Evolutionary conservation across 352 stramenopile species (phyloP).

Genomic region (Aphanomyces stellatus): DNA sequence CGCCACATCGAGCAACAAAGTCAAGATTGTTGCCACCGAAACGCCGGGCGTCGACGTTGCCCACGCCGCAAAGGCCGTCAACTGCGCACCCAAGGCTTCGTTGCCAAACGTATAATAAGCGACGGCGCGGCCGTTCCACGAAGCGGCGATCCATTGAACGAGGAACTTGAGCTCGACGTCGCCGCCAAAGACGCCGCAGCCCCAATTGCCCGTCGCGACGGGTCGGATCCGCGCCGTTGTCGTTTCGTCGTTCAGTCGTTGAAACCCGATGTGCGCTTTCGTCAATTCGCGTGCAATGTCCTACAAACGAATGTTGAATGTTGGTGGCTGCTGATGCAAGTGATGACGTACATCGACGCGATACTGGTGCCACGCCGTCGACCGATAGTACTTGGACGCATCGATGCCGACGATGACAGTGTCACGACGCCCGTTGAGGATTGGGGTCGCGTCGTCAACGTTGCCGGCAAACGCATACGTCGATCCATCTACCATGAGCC

Average conservation of each 20-base stretch:
- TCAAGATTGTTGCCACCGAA: background rate
- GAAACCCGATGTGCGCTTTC: constrained; percentile 61
- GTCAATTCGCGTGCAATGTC: constrained; percentile 56
- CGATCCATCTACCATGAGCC: constrained; percentile 25
- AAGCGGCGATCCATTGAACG: constrained; percentile 73
- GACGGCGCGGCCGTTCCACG: constrained; percentile 22
- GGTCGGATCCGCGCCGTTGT: constrained; percentile 27
- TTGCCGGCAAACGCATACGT: constrained; percentile 43
- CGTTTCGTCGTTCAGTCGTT: constrained; percentile 2
- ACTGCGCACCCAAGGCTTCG: background rate
- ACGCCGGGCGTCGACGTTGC: background rate
- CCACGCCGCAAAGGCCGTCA: background rate
- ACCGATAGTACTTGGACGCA: constrained; percentile 48
- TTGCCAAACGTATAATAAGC: constrained; percentile 16
- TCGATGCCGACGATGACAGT: constrained; percentile 67
- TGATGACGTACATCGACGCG: background rate
- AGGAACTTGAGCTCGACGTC: constrained; percentile 72
- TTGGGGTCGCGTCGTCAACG: constrained; percentile 31
- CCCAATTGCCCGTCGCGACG: constrained; percentile 73
- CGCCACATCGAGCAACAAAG: background rate
- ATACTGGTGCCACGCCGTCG: constrained; percentile 4
- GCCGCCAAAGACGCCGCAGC: constrained; percentile 66
- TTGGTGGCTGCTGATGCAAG: too few species aligned
- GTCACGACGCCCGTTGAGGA: constrained; percentile 27
- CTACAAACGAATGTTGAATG: too few species aligned